Base-by-base conservation (phyloP, 1,139 yeast genomes). In the Debaryomyces coudertii region DNA sequence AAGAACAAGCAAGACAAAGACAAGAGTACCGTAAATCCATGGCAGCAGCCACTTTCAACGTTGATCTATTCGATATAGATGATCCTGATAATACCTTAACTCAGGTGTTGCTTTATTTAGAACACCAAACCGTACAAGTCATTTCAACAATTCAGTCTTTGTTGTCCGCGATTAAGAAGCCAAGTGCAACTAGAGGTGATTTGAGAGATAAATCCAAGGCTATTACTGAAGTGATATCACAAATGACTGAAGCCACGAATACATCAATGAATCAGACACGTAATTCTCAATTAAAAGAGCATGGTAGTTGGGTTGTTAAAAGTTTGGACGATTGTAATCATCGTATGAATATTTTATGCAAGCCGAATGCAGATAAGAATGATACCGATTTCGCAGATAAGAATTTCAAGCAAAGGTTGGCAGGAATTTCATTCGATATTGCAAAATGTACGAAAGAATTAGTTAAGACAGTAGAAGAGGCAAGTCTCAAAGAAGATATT, bases 381-480 rank as follows among this genome's bases (percentile, higher is more conserved):
- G 90, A 83, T 52, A 72, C 66, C 29, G 87, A 82, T 45, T 83
- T 79, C 62, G 97, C 97, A 4, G 96, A 90, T 62, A 88, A 92
- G 63, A 87, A 87, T 54, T 86, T 90, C 71, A 87, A 86, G 66
- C 98, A 92, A 68, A 80, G 97, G 55, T 79, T 93, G 53, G 98
- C 98, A 0, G 98, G 97, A 2, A 87, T 90, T 53, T 90, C 97
- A 18, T 93, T 90, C 69, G 98, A 93, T 63, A 89, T 92, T 71
- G 97, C 97, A 40, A 90, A 93, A 66, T 87, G 96, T 64, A 92
- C 97, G 9, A 92, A 92, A 64, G 98, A 92, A 65, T 78, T 92
- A 62, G 98, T 92, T 29, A 92, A 90, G 71, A 87, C 96, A 1
- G 97, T 92, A 5, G 98, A 92, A 64, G 97, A 90, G 61, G 96